Evolutionary conservation across 345 rosid genomes (phyloP).

Genomic region (Aurinia saxatilis): DNA sequence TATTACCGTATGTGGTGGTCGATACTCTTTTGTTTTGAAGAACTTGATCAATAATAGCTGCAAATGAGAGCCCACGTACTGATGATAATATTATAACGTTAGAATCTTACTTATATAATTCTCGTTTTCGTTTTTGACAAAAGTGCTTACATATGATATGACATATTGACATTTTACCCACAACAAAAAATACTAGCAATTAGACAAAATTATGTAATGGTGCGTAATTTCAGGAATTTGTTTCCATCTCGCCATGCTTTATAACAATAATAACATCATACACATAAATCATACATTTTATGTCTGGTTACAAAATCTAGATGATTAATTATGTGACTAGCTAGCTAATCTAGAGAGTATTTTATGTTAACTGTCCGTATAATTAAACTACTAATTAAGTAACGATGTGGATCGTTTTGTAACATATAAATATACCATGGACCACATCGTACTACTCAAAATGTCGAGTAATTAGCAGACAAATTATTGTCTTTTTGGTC

Average conservation of each 20-base stretch:
- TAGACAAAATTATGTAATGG: conserved; percentile 12
- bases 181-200: conserved; percentile 6
- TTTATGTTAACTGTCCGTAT: neutral
- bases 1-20: too few relatives aligned
- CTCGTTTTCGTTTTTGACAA: conserved; percentile 4
- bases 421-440: neutral
- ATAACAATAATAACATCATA: neutral
- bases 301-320: conserved; percentile 9
- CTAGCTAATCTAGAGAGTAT: neutral
- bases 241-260: conserved; percentile 2
- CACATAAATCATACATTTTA: conserved; percentile 1
- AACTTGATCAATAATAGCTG: too few relatives aligned
- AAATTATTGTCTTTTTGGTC: conserved; percentile 20
- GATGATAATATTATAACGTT: neutral
- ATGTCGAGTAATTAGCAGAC: conserved; percentile 32
- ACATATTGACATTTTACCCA: neutral
- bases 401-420: neutral
- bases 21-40: too few relatives aligned
- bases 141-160: conserved; percentile 15
- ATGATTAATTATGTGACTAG: conserved; percentile 8
- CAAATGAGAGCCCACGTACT: neutral
- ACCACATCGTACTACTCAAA: conserved; percentile 22
- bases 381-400: neutral
- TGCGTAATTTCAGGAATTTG: conserved; percentile 24
- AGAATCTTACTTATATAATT: neutral